These are phyloP conservation scores for Entamoeba invadens DNA, from an alignment of 208 protist genomes.

Conservation along the genomic window DNA sequence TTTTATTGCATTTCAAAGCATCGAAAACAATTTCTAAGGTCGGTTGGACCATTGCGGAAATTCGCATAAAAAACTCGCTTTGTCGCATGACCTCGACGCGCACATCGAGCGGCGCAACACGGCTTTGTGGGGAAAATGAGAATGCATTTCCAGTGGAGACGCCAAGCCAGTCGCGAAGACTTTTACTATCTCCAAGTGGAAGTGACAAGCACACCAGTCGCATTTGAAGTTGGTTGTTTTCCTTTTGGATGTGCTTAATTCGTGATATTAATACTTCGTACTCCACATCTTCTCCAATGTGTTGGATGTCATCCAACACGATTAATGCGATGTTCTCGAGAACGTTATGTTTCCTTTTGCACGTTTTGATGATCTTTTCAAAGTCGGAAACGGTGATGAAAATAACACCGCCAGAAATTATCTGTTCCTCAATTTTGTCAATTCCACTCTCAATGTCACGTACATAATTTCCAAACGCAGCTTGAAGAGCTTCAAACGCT, in stretches of 20 bases:
- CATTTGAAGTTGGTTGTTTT: background rate
- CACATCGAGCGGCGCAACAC: background rate
- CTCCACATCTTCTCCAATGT: background rate
- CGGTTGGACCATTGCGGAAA: background rate
- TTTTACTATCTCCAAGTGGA: background rate
- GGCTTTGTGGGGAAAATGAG: background rate
- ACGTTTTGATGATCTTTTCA: background rate
- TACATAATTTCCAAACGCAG: background rate
- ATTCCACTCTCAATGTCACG: background rate
- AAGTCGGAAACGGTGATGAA: background rate
- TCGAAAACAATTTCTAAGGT: background rate
- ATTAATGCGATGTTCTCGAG: background rate
- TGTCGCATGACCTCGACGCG: background rate
- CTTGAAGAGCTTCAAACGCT: background rate
- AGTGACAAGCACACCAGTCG: background rate
- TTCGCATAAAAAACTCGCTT: background rate
- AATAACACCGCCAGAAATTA: background rate
- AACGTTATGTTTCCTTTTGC: background rate
- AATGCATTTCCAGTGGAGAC: background rate
- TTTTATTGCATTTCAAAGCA: background rate
- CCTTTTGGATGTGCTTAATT: background rate
- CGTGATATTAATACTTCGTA: background rate
- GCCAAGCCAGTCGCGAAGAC: background rate
- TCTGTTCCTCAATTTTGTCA: background rate
- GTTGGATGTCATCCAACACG: background rate